Percentiles rank a stretch among this genome's conserved stretches.
These are phyloP conservation scores for Cyberlindnera amylophila DNA, from an alignment of 805 yeast species.

Conservation along the genomic window DNA sequence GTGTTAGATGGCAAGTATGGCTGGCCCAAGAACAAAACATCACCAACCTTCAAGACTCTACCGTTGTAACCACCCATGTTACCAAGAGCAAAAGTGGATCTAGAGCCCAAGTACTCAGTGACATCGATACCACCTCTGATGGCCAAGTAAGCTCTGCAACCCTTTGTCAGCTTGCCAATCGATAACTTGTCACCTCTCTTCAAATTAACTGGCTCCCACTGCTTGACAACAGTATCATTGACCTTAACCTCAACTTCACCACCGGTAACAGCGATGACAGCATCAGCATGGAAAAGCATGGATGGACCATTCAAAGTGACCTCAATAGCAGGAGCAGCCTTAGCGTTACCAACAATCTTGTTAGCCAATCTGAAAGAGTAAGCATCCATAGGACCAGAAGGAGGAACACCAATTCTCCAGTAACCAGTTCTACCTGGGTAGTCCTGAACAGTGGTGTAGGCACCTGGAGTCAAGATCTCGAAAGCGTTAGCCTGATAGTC, in stretches of 20 bases:
- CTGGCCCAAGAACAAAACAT: constrained; percentile 82
- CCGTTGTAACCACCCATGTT: constrained; percentile 93
- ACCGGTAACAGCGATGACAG: constrained; percentile 82
- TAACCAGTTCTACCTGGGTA: constrained; percentile 85
- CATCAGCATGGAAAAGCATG: constrained; percentile 74
- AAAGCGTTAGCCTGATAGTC: constrained; percentile 79
- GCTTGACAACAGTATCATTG: constrained; percentile 51
- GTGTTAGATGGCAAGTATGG: constrained; percentile 64
- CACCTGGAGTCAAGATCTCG: constrained; percentile 86
- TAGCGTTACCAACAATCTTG: constrained; percentile 82
- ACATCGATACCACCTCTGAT: constrained; percentile 93
- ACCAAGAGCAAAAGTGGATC: constrained; percentile 94
- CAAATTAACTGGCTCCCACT: constrained; percentile 72
- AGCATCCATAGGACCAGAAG: constrained; percentile 97
- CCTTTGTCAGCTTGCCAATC: constrained; percentile 77
- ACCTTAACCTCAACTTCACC: constrained; percentile 68
- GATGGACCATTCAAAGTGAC: constrained; percentile 86
- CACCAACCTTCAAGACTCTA: constrained; percentile 86
- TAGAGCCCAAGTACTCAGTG: constrained; percentile 90
- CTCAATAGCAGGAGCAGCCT: constrained; percentile 84
- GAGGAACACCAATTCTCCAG: constrained; percentile 82
- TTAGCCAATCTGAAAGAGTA: constrained; percentile 88
- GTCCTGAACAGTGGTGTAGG: constrained; percentile 95
- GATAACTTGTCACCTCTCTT: constrained; percentile 71
- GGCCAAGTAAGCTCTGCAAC: constrained; percentile 88